A percentile compares a stretch with the other conserved stretches of the same genome.
Evolutionary conservation across 352 stramenopile genomes (phyloP).

Genomic region (Saprolegnia diclina): DNA sequence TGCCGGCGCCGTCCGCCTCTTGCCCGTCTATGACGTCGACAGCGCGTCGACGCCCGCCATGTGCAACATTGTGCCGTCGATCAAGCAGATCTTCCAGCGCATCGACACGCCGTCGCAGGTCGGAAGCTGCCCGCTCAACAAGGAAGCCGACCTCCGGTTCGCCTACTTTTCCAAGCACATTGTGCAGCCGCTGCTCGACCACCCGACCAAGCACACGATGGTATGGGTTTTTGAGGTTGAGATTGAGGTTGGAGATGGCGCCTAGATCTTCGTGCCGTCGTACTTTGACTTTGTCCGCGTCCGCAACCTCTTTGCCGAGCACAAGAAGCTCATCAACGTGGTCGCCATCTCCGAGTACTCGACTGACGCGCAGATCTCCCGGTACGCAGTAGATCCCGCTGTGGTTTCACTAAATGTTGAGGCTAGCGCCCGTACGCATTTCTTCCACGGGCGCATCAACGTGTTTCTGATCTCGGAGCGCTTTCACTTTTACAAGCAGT

Average conservation of each 20-base stretch:
- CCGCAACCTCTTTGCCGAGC: constrained; percentile 74
- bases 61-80: constrained; percentile 53
- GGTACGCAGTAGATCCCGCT: constrained; percentile 11
- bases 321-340: constrained; percentile 63
- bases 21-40: constrained; percentile 42
- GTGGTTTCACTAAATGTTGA: not conserved
- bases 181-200: constrained; percentile 62
- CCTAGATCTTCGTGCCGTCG: constrained; percentile 62
- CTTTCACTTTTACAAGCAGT: constrained; percentile 85
- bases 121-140: constrained; percentile 12
- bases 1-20: constrained; percentile 46
- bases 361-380: constrained; percentile 52
- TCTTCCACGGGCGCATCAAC: constrained; percentile 71
- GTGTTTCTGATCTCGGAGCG: constrained; percentile 79
- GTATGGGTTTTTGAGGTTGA: not conserved
- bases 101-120: constrained; percentile 35
- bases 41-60: constrained; percentile 35
- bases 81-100: constrained; percentile 81
- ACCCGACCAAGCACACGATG: constrained; percentile 61
- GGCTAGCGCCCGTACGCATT: constrained; percentile 46
- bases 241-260: not conserved
- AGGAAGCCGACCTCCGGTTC: constrained; percentile 62
- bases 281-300: constrained; percentile 85
- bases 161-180: constrained; percentile 74
- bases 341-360: constrained; percentile 78